These are phyloP conservation scores for Halophytophthora polymorphica DNA, from an alignment of 352 stramenopile species.

Conservation along the genomic window DNA sequence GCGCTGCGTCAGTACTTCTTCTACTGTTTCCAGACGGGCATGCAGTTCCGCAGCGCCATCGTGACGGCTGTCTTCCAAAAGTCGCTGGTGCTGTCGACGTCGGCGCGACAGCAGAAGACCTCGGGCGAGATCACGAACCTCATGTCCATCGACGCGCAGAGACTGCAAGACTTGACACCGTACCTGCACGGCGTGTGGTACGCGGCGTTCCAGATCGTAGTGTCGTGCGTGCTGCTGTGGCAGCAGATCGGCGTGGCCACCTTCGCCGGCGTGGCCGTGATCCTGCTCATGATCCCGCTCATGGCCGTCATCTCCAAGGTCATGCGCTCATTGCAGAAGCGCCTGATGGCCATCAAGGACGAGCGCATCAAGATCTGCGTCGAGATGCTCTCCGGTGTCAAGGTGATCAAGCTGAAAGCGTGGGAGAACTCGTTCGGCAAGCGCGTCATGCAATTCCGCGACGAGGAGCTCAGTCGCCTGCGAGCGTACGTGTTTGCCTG, in stretches of 20 bases:
- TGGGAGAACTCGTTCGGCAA: conserved; percentile 51
- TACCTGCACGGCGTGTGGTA: conserved; percentile 93
- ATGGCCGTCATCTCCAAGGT: conserved; percentile 85
- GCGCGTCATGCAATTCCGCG: conserved; percentile 52
- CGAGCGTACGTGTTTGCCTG: conserved; percentile 44
- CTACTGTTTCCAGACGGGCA: conserved; percentile 76
- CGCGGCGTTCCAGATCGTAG: conserved; percentile 75
- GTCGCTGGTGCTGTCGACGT: conserved; percentile 83
- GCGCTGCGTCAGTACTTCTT: conserved; percentile 82
- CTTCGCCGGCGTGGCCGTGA: conserved; percentile 91
- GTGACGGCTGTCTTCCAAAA: conserved; percentile 76
- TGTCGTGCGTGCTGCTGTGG: conserved; percentile 72
- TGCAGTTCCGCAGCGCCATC: conserved; percentile 74
- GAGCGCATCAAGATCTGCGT: conserved; percentile 92
- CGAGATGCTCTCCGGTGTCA: conserved; percentile 49
- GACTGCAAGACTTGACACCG: conserved; percentile 93
- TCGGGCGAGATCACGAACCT: conserved; percentile 97
- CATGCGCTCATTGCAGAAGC: conserved; percentile 80
- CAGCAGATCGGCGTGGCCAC: conserved; percentile 81
- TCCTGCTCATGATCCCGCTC: conserved; percentile 92
- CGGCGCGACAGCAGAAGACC: conserved; percentile 67
- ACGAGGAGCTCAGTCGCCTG: conserved; percentile 81
- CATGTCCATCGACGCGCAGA: conserved; percentile 96
- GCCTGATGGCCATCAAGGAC: conserved; percentile 92
- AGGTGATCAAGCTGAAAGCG: conserved; percentile 58